Evolutionary conservation across 441 rosid species (phyloP).

Genomic region (Cnidoscolus chayamansa): DNA sequence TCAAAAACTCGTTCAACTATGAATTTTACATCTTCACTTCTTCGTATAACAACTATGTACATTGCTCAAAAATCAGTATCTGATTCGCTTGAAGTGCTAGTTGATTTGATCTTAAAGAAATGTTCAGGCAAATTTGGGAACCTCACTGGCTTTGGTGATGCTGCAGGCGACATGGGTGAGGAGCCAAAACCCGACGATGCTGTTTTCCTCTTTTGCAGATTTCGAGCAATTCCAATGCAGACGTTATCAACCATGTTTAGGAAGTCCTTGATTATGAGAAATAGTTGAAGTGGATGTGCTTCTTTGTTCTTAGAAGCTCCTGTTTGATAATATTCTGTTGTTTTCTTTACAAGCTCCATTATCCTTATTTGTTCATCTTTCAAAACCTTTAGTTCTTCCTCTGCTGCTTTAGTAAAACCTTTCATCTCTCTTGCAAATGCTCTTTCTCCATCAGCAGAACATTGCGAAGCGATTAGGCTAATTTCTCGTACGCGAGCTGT

Average conservation of each 20-base stretch:
- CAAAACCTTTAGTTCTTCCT: constrained; percentile 45
- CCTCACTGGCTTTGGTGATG: constrained; percentile 43
- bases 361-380: constrained; percentile 53
- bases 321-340: constrained; percentile 79
- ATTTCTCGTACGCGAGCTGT: constrained; percentile 45
- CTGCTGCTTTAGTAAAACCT: constrained; percentile 54
- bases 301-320: constrained; percentile 54
- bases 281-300: constrained; percentile 54
- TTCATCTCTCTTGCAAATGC: constrained; percentile 60
- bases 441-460: constrained; percentile 38
- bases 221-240: constrained; percentile 66
- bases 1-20: constrained; percentile 11
- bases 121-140: constrained; percentile 70
- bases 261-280: constrained; percentile 71
- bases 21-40: not conserved
- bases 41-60: constrained; percentile 25
- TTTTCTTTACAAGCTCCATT: constrained; percentile 58
- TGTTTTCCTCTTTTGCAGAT: constrained; percentile 47
- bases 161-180: constrained; percentile 36
- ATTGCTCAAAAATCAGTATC: constrained; percentile 51
- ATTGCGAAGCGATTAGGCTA: constrained; percentile 32
- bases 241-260: constrained; percentile 75
- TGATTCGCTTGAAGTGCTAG: constrained; percentile 50
- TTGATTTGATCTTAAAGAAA: constrained; percentile 43
- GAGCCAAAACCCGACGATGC: constrained; percentile 30